Evolutionary conservation across 2,329 filamentous ascomycete genomes (phyloP).

Genomic region (Elsinoe necatrix): DNA sequence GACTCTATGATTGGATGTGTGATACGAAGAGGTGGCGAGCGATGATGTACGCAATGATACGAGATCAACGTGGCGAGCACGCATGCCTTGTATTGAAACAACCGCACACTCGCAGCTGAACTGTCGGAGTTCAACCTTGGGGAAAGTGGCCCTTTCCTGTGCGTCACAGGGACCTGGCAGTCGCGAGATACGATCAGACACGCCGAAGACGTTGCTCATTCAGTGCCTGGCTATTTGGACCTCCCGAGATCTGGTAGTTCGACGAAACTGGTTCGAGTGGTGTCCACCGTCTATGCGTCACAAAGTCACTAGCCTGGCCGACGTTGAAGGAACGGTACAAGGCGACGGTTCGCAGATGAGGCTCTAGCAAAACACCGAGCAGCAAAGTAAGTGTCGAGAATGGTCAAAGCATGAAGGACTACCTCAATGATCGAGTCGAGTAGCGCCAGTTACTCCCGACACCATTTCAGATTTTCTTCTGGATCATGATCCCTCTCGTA

Average conservation of each 20-base stretch:
- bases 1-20: neutral
- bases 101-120: too few species aligned
- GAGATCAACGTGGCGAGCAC: too few species aligned
- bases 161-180: too few species aligned
- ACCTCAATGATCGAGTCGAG: neutral
- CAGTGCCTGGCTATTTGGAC: too few species aligned
- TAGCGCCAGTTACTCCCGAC: neutral
- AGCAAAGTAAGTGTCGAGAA: neutral
- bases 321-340: neutral
- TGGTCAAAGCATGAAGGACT: too few species aligned
- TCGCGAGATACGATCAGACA: too few species aligned
- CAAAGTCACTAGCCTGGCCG: neutral
- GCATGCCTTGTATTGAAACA: too few species aligned
- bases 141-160: too few species aligned
- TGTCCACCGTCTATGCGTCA: neutral
- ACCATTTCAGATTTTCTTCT: neutral
- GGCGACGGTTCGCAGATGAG: slow-evolving; percentile 7
- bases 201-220: too few species aligned
- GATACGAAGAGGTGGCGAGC: neutral
- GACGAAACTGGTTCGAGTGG: too few species aligned
- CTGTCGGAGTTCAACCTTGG: too few species aligned
- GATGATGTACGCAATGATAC: neutral
- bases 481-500: slow-evolving; percentile 7
- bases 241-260: too few species aligned
- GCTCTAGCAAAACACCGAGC: neutral